Evolutionary conservation across 768 basidiomycete genomes (phyloP), one percentile per base, ranked within the genome.

Genomic region (Lepiota subincarnata): DNA sequence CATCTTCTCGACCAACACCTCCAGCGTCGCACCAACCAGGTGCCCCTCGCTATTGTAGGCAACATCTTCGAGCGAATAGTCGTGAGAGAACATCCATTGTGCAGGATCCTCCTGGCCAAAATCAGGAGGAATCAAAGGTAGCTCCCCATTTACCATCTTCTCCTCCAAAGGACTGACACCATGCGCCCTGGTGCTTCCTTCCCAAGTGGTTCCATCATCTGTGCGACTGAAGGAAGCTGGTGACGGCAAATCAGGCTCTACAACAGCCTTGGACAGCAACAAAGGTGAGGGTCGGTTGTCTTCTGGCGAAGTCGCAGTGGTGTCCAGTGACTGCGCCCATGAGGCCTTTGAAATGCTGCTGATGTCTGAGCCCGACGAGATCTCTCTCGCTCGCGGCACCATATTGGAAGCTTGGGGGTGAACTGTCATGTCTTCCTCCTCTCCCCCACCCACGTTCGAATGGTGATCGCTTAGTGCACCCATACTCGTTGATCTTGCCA

Each of bases 1-100:
- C 86, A 98, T 89, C 72, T 92, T 94, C 72, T 96, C 94, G n/a
- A 98, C 87, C 39, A 99, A 75, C 1, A 87, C 94, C 14, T 79
- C 78, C 56, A 99, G 74, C 3, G 92, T 93, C 1, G 93, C 97
- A 19, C 93, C 95, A 8, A 94, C 88, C 16, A 98, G 83, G 58
- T 84, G 81, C 2, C 94, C 95, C 11, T 98, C 94, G 41, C 79
- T 78, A 66, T 95, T 97, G 74, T 92, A 94, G 3, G 87, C 83
- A 45, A 96, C 88, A 63, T 99, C 95, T 34, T 87, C 82, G 4
- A 82, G 70, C 11, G 84, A 76, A 67, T 94, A 90, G 60, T 97
- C 93, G 65, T 89, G 82, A n/a, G 81, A 74, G 57, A 80, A 69
- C 66, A 80, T 75, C 78, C 78, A 84, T 12, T 73, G 65, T 41